Conservation (phyloP, 2,329 filamentous ascomycete genomes). For the Chrysoporthe cubensis region DNA sequence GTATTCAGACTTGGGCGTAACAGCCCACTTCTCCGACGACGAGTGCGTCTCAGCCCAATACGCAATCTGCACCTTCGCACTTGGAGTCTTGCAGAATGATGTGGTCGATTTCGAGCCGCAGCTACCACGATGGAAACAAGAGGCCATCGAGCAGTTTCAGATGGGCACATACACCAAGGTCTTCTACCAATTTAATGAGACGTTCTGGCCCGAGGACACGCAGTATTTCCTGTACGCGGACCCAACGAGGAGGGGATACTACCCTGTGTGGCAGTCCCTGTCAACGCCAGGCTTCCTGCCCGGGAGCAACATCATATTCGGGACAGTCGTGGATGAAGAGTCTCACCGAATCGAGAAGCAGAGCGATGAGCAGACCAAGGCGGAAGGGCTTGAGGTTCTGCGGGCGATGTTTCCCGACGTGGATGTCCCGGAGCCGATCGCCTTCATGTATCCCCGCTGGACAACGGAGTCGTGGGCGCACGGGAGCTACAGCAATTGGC, state of each 20-base stretch:
- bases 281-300: slow-evolving; percentile 60
- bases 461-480: slow-evolving; percentile 50
- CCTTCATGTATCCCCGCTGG: slow-evolving; percentile 66
- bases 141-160: slow-evolving; percentile 64
- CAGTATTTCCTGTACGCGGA: slow-evolving; percentile 53
- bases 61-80: slow-evolving; percentile 68
- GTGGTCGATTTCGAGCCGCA: slow-evolving; percentile 60
- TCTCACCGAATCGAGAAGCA: slow-evolving; percentile 63
- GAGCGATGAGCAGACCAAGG: slow-evolving; percentile 59
- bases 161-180: slow-evolving; percentile 78
- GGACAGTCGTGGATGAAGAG: slow-evolving; percentile 61
- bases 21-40: slow-evolving; percentile 55
- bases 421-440: slow-evolving; percentile 60
- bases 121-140: slow-evolving; percentile 67
- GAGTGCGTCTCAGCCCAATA: slow-evolving; percentile 63
- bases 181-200: slow-evolving; percentile 69
- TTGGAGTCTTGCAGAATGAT: slow-evolving; percentile 69
- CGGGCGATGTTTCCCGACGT: slow-evolving; percentile 63
- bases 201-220: slow-evolving; percentile 61
- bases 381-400: slow-evolving; percentile 61
- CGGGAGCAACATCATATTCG: slow-evolving; percentile 68
- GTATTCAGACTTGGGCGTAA: slow-evolving; percentile 57
- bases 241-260: slow-evolving; percentile 46
- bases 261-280: slow-evolving; percentile 67
- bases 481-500: slow-evolving; percentile 72